Evolutionary conservation across 1,139 yeast genomes (phyloP), one percentile per base, ranked within the genome.

Genomic region (Saccharomyces pastorianus): DNA sequence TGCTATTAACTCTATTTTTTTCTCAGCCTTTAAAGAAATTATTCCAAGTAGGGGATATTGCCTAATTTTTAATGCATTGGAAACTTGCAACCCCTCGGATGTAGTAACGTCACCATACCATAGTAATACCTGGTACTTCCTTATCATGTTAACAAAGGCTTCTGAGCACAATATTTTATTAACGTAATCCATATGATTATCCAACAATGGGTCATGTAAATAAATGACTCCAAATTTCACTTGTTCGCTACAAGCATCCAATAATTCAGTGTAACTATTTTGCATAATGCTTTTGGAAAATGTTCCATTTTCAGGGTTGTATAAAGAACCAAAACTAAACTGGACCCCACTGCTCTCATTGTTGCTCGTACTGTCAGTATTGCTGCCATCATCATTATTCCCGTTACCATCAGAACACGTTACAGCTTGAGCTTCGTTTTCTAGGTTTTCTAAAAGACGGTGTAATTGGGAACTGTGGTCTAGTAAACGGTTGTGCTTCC

Each of bases 101-200:
- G 61, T 60, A 14, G 82, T 79, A 31, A 87, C 81, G 66, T 88
- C 87, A 7, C 97, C 96, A 41, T 95, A 96, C 98, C 98, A 93
- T 4, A 89, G 73, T 2, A 89, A 64, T 3, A 84, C 69, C 52
- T 77, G 78, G 53, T 80, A 80, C 34, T 73, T 73, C 32, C 66
- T 65, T 50, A 88, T 71, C 51, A 85, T 72, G 8, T 73, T 71
- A 6, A 80, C 71, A 54, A 89, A 82, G 34, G 71, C 71, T 1
- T 77, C 78, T 59, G 81, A 76, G 42, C 83, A 72, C 47, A 90
- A 70, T 3, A 87, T 77, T 13, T 77, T 76, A n/a, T 77, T 71
- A 55, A 84, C 80, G 55, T 88, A 81, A 3, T 71, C 69, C 34
- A 74, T 69, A 0, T 84, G 77, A 54, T 82, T 80, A 58, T 87